A percentile compares a stretch with the other conserved stretches of the same genome.
Evolutionary conservation across 257 asterid species (phyloP).

Genomic region (Primulina huaijiensis): DNA sequence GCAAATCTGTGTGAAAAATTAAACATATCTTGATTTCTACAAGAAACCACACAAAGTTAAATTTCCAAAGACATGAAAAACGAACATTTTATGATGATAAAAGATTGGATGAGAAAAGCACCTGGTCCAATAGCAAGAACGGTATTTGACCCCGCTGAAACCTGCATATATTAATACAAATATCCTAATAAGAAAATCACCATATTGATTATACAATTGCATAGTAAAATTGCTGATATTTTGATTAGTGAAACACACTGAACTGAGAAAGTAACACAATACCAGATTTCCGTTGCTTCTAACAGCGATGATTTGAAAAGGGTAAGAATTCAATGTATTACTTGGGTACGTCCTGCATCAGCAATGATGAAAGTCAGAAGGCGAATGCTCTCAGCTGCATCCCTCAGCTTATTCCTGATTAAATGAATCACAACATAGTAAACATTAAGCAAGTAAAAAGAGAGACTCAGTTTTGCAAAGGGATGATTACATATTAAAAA

Average conservation of each 20-base stretch:
- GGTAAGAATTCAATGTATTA: conserved; percentile 20
- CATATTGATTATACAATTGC: too few relatives aligned
- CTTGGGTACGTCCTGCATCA: conserved; percentile 99
- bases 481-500: conserved; percentile 14
- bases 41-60: neutral
- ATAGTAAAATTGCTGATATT: neutral
- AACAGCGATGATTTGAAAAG: neutral
- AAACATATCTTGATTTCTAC: conserved; percentile 1
- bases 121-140: conserved; percentile 99
- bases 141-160: conserved; percentile 87
- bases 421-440: conserved; percentile 2
- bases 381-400: conserved; percentile 80
- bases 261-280: too few relatives aligned
- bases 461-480: neutral
- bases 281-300: neutral
- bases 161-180: conserved; percentile 39
- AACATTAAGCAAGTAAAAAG: neutral
- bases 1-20: neutral
- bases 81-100: neutral
- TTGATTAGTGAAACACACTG: too few relatives aligned
- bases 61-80: neutral
- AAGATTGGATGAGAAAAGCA: conserved; percentile 32
- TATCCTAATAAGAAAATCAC: too few relatives aligned
- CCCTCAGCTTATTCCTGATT: conserved; percentile 80
- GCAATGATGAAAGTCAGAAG: conserved; percentile 94